Base-by-base conservation (phyloP, 371 early-diverging fungal genomes). In the Mortierella sp. region DNA sequence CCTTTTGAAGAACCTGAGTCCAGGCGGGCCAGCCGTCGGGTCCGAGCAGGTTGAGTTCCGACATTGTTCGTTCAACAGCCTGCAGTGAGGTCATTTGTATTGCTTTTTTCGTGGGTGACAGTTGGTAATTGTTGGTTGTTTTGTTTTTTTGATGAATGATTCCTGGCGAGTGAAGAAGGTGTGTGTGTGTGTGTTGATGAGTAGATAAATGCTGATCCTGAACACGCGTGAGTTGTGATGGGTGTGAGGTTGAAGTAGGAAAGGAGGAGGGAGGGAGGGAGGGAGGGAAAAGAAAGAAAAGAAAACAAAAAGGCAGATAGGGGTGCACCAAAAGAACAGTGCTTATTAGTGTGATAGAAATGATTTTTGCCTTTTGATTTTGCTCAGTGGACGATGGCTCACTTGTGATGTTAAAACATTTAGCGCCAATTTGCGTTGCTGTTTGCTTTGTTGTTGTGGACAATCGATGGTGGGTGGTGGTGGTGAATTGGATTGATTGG, bases 1-100 rank as follows among this genome's bases (percentile, higher is more conserved):
- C 76, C 73, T 85, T 85, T 52, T 85, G 85, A 16, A 85, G 65
- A n/a, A 85, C 80, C 44, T 85, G 85, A n/a, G 85, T 85, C 85
- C 85, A 85, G n/a, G 74, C 80, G 28, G 85, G 85, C 85, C 79
- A 82, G 47, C 77, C 85, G 26, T 85, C 85, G 24, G 85, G 85
- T 8, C 85, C 85, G 24, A 81, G 70, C 58, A 85, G 45, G 76
- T 85, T 81, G 52, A 79, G 75, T 47, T 81, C 85, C 34, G 85
- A 85, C 72, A 85, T 65, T 9, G 82, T 79, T 47, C 77, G 58
- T 47, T 85, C 85, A n/a, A 85, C 79, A 45, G 85, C 77, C 52
- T 79, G 76, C 70, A 79, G 52, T 2, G 85, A 81, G 6, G 84
- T 60, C 80, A 80, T 83, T 54, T 68, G 14, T 31, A 0, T 54